Evolutionary conservation across 345 rosid species (phyloP).

Genomic region (Citrus maxima): DNA sequence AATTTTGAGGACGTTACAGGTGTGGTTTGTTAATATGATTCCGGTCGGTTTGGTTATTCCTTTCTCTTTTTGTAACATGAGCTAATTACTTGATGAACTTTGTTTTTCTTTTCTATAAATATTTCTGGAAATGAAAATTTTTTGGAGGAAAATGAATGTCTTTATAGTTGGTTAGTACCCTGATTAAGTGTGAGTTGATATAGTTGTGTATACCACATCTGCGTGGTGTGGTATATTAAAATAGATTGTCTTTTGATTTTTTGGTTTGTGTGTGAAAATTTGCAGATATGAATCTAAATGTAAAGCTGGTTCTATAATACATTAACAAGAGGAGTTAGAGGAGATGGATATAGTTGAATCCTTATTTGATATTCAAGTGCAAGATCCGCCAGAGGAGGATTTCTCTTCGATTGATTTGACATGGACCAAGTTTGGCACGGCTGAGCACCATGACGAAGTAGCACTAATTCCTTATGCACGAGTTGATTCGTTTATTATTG

Average conservation of each 20-base stretch:
- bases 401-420: constrained; percentile 68
- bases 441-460: constrained; percentile 73
- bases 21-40: neutral
- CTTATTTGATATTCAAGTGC: constrained; percentile 53
- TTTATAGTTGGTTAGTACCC: neutral
- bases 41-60: neutral
- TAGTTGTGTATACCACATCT: no score
- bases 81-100: neutral
- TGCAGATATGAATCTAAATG: constrained; percentile 14
- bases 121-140: neutral
- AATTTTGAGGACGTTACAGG: neutral
- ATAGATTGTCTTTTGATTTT: neutral
- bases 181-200: neutral
- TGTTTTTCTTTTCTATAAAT: neutral
- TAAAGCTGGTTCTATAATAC: neutral
- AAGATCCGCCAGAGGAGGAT: constrained; percentile 67
- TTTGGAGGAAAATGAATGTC: neutral
- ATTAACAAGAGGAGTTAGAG: neutral
- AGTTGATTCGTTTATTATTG: constrained; percentile 73
- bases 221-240: neutral
- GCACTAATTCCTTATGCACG: constrained; percentile 73
- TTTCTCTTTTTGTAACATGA: neutral
- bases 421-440: constrained; percentile 81
- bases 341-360: constrained; percentile 58
- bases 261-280: neutral